Conservation (phyloP, 371 early-diverging fungal species). For the Rhizopus microsporus region DNA sequence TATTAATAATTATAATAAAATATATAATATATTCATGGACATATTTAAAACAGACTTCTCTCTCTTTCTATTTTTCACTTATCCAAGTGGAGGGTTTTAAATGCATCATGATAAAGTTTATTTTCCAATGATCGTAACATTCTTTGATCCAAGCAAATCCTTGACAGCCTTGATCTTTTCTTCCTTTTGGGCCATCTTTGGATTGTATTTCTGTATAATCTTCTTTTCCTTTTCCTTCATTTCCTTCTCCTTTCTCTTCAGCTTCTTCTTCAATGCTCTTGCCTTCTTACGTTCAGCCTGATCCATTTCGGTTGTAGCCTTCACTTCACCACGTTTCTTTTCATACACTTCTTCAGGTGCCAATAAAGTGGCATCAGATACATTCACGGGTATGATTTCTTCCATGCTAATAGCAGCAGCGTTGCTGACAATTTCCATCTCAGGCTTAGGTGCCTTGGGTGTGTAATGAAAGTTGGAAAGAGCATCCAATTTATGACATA, state of each 20-base stretch:
- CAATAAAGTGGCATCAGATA: conserved; percentile 78
- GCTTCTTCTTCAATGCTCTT: conserved; percentile 68
- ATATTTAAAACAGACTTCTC: conserved; percentile 1
- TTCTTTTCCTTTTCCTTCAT: conserved; percentile 59
- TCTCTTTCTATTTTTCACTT: no score
- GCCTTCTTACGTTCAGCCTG: conserved; percentile 71
- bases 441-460: conserved; percentile 75
- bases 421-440: conserved; percentile 77
- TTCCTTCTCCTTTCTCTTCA: conserved; percentile 57
- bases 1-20: background rate
- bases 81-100: no score
- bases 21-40: conserved; percentile 8
- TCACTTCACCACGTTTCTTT: conserved; percentile 62
- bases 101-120: conserved; percentile 14
- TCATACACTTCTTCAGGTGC: conserved; percentile 93
- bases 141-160: conserved; percentile 67
- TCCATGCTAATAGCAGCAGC: conserved; percentile 93
- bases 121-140: conserved; percentile 62
- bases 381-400: conserved; percentile 90
- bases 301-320: conserved; percentile 74
- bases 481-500: conserved; percentile 86
- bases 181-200: conserved; percentile 54
- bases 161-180: conserved; percentile 71
- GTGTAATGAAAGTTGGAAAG: conserved; percentile 92
- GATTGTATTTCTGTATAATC: conserved; percentile 56